Evolutionary conservation across 805 yeast species (phyloP).

Genomic region (Candida ponderosae): DNA sequence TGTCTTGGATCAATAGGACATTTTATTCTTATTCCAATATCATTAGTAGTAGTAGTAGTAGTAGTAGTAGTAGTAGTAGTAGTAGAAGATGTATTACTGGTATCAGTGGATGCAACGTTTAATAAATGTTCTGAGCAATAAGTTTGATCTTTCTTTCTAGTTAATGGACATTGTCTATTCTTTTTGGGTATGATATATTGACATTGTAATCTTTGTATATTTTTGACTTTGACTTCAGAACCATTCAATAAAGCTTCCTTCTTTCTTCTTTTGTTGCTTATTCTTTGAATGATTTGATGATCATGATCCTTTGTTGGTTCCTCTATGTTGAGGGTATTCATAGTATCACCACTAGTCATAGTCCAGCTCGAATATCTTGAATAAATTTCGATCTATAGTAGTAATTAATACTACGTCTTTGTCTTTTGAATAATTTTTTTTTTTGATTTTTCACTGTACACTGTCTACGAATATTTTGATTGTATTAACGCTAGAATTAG

Average conservation of each 20-base stretch:
- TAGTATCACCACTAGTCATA: too few species aligned
- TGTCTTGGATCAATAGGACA: constrained; percentile 79
- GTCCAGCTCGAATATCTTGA: too few species aligned
- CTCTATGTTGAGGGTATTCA: too few species aligned
- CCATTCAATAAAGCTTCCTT: too few species aligned
- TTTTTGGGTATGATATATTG: constrained; percentile 40
- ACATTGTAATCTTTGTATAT: constrained; percentile 28
- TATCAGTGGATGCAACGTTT: not conserved
- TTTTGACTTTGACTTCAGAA: not conserved
- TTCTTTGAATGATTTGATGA: too few species aligned
- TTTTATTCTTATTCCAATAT: constrained; percentile 39
- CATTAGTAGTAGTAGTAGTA: constrained; percentile 9
- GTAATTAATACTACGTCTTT: too few species aligned
- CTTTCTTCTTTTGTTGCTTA: not conserved
- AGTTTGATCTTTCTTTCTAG: constrained; percentile 37
- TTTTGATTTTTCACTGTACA: too few species aligned
- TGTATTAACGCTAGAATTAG: too few species aligned
- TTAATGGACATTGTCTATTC: constrained; percentile 54
- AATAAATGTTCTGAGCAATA: constrained; percentile 59
- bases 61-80: constrained; percentile 8
- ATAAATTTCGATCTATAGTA: too few species aligned
- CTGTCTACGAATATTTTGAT: too few species aligned
- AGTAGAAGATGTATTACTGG: constrained; percentile 12
- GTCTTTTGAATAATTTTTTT: too few species aligned
- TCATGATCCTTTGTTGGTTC: too few species aligned